A percentile compares a stretch with the other conserved stretches of the same genome.
phyloP scores from a whole-genome alignment of 352 stramenopile genomes.

The Phytophthora pistaciae region DNA sequence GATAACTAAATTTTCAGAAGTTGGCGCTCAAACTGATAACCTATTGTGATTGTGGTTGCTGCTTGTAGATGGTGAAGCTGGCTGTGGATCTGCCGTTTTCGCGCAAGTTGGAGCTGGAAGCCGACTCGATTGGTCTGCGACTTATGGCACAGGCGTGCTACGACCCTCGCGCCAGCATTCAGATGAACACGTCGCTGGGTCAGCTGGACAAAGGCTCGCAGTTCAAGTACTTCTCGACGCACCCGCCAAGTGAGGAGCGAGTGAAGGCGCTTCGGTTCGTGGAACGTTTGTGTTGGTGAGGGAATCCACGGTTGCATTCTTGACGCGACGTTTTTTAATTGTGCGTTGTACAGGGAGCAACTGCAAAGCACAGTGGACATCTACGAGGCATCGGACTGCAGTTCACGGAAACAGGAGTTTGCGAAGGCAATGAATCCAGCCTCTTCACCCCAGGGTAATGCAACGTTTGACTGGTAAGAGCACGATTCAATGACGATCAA shows the following conservation, averaged over 20 bases:
- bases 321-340: background rate
- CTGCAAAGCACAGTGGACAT: conserved; percentile 52
- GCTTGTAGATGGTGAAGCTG: conserved; percentile 52
- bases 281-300: background rate
- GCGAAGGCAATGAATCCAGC: conserved; percentile 36
- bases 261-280: conserved; percentile 54
- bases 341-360: conserved; percentile 37
- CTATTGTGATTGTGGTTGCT: background rate
- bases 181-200: conserved; percentile 58
- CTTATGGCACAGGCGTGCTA: conserved; percentile 74
- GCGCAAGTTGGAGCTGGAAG: conserved; percentile 63
- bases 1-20: too few species aligned
- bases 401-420: conserved; percentile 44
- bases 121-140: conserved; percentile 59
- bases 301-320: background rate
- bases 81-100: conserved; percentile 67
- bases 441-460: conserved; percentile 32
- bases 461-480: conserved; percentile 28
- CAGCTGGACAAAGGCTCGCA: conserved; percentile 39
- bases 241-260: conserved; percentile 71
- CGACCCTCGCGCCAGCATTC: conserved; percentile 59
- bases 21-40: too few species aligned
- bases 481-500: background rate
- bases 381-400: conserved; percentile 55
- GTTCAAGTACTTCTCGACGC: conserved; percentile 82